A percentile compares a stretch with the other conserved stretches of the same genome.
Conservation (phyloP, 768 basidiomycete species). For the Phallus indusiatus region DNA sequence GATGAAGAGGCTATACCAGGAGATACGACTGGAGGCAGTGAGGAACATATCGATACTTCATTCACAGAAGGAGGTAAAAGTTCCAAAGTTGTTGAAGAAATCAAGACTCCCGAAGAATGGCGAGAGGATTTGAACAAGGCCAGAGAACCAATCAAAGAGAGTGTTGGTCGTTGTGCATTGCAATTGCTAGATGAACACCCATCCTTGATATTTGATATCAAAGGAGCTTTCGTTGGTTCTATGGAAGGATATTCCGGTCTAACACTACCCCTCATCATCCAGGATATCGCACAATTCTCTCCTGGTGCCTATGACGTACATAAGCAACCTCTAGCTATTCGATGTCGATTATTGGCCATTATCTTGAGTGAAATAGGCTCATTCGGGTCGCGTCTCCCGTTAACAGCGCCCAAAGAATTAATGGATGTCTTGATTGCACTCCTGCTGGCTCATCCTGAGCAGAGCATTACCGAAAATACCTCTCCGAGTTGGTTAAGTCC, state of each 20-base stretch:
- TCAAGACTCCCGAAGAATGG: constrained; percentile 53
- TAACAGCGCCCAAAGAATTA: constrained; percentile 36
- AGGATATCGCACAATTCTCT: constrained; percentile 65
- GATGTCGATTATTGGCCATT: constrained; percentile 79
- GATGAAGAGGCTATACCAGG: constrained; percentile 13
- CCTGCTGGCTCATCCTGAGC: constrained; percentile 46
- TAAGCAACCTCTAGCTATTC: constrained; percentile 69
- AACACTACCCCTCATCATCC: constrained; percentile 63
- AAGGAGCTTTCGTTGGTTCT: constrained; percentile 67
- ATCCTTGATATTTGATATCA: constrained; percentile 82
- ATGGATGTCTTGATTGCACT: constrained; percentile 64
- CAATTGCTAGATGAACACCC: constrained; percentile 79
- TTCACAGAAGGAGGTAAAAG: constrained; percentile 17
- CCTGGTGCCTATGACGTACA: constrained; percentile 54
- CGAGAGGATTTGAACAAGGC: constrained; percentile 53
- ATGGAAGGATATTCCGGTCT: constrained; percentile 48
- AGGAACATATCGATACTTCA: constrained; percentile 18
- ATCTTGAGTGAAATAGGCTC: constrained; percentile 69
- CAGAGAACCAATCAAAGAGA: constrained; percentile 55
- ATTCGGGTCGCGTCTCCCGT: constrained; percentile 32
- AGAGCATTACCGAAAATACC: constrained; percentile 43
- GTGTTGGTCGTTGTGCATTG: constrained; percentile 62
- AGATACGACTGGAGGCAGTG: constrained; percentile 17
- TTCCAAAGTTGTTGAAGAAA: constrained; percentile 17
- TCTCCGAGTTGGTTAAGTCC: constrained; percentile 82